phyloP scores from a whole-genome alignment of 257 asterid genomes.

The Nicotiana benthamiana region DNA sequence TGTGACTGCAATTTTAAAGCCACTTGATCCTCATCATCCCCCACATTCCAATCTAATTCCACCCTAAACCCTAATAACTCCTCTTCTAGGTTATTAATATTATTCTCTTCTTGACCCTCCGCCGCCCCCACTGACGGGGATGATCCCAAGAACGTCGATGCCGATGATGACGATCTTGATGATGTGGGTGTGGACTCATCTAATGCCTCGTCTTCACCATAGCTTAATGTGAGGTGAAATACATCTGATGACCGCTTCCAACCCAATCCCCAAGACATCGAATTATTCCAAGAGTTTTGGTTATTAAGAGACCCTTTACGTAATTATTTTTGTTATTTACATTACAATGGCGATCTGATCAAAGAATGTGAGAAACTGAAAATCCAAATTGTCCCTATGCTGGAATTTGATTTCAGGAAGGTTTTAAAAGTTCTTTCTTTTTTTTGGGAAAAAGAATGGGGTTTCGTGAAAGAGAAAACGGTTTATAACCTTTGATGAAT shows the following conservation, averaged over 20 bases:
- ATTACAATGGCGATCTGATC: neutral
- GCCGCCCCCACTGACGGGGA: constrained; percentile 34
- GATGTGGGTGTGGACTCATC: constrained; percentile 62
- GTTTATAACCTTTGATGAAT: neutral
- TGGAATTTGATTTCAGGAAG: neutral
- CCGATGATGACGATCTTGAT: constrained; percentile 49
- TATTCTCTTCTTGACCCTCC: constrained; percentile 41
- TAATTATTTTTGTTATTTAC: neutral
- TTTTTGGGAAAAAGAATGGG: neutral
- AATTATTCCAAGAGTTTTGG: neutral
- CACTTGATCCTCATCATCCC: constrained; percentile 89
- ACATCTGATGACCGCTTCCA: constrained; percentile 93
- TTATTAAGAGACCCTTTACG: neutral
- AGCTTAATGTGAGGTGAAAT: constrained; percentile 77
- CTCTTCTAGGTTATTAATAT: neutral
- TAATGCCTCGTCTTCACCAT: constrained; percentile 63
- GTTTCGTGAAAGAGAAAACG: neutral
- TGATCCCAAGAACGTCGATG: constrained; percentile 34
- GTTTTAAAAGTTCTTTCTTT: neutral
- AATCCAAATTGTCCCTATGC: neutral
- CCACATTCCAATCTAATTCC: constrained; percentile 83
- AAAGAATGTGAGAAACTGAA: neutral
- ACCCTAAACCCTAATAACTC: constrained; percentile 53
- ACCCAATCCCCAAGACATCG: constrained; percentile 94
- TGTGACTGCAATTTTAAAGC: constrained; percentile 87